A percentile compares a stretch with the other conserved stretches of the same genome.
phyloP scores from a whole-genome alignment of 2,329 filamentous ascomycete species.

The Chaetothyriales sp. region DNA sequence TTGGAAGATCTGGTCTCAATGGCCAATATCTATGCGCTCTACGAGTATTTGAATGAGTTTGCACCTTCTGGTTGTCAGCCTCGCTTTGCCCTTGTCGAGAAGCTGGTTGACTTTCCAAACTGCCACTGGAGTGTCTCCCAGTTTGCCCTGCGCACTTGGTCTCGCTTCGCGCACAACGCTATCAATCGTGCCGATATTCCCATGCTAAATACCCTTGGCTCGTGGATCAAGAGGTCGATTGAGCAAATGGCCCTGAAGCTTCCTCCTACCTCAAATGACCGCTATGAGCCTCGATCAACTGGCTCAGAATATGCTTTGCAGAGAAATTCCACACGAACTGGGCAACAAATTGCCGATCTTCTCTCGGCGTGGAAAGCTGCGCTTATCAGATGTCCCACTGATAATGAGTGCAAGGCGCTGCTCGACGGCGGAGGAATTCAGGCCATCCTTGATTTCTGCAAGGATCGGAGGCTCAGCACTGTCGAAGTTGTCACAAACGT shows the following conservation, averaged over 20 bases:
- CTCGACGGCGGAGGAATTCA: background rate
- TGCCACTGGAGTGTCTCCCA: slow-evolving; percentile 10
- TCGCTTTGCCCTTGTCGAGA: slow-evolving; percentile 6
- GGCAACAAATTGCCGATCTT: background rate
- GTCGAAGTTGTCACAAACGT: background rate
- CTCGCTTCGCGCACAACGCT: slow-evolving; percentile 2
- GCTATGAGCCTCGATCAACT: background rate
- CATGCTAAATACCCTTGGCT: background rate
- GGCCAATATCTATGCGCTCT: slow-evolving; percentile 11
- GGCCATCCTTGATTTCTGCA: background rate
- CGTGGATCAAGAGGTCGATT: background rate
- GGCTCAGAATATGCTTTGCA: background rate
- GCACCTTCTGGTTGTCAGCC: slow-evolving; percentile 9
- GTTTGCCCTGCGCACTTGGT: slow-evolving; percentile 10
- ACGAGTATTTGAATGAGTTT: slow-evolving; percentile 11
- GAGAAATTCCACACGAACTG: background rate
- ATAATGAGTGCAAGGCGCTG: background rate
- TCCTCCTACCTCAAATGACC: background rate
- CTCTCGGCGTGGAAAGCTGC: background rate
- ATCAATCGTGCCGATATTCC: background rate
- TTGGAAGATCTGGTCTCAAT: slow-evolving; percentile 6
- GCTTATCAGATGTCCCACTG: background rate
- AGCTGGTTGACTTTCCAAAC: slow-evolving; percentile 9
- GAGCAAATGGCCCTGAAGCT: background rate
- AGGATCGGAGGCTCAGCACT: background rate